Base-by-base conservation (phyloP, 2,329 filamentous ascomycete species). In the Fusarium devonianum region DNA sequence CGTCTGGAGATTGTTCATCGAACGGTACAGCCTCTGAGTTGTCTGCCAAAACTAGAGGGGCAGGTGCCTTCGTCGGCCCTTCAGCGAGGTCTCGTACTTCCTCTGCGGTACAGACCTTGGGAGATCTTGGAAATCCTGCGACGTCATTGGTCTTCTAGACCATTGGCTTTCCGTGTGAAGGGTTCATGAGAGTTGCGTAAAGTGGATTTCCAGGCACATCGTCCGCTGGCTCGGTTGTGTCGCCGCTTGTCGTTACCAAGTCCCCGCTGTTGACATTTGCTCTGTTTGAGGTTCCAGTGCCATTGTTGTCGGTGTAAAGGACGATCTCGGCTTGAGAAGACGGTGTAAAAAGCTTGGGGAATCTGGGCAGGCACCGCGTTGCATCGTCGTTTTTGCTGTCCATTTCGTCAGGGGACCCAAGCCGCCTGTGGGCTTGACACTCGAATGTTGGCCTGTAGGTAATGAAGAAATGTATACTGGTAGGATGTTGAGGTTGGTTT, bases 361-460 rank as follows among this genome's bases (percentile, higher is more conserved):
- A 48, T 10, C 42, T 61, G 23, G 62, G 55, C 30, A 63, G 60
- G 13, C 52, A 64, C 19, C 48, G 46, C 4, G 35, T 28, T 9
- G 32, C 43, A 23, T 56, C 35, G 13, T 55, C 44, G 13, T 49
- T 34, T 14, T 59, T 18, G 30, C 42, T 54, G 64, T 56, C 64
- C 52, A 63, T 63, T 14, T 25, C 41, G 22, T 41, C 17, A 19
- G 19, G 32, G 30, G 14, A 40, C 11, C 14, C 18, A 12, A 19
- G 33, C 43, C 43, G 17, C n/a, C 17, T 48, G 17, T 41, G 26
- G 25, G 35, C 32, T 14, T 36, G 13, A 22, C 37, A 7, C n/a
- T 13, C 19, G 23, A 10, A 22, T n/a, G 19, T 21, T 29, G 14
- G 5, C 4, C 19, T 26, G 4, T 56, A 59, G 56, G 56, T 52